Evolutionary conservation across 2,329 filamentous ascomycete species (phyloP).

Genomic region (Scolecobasidium constrictum): DNA sequence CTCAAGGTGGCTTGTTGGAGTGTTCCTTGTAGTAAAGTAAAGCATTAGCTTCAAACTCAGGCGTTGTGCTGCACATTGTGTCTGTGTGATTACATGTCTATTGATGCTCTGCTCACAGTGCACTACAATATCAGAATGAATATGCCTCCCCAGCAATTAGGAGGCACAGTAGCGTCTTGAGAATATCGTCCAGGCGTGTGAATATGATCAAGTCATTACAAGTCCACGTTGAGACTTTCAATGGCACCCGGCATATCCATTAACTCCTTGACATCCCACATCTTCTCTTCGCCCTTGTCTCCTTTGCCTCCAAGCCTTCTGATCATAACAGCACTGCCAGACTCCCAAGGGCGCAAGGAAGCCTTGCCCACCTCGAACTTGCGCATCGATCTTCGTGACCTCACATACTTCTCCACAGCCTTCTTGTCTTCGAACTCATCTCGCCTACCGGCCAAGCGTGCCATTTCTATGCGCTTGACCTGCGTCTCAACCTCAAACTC

Average conservation of each 20-base stretch:
- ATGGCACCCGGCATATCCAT: background rate
- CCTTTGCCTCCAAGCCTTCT: background rate
- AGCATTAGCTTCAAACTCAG: too few species aligned
- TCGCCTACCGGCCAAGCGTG: conserved; percentile 3
- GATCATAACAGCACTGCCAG: background rate
- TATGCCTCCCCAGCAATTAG: too few species aligned
- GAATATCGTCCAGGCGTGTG: too few species aligned
- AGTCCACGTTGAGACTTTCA: background rate
- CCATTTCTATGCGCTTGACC: conserved; percentile 6
- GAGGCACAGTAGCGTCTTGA: too few species aligned
- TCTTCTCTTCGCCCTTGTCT: conserved; percentile 1
- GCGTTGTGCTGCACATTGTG: too few species aligned
- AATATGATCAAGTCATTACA: too few species aligned
- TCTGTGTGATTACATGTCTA: too few species aligned
- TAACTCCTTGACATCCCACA: background rate
- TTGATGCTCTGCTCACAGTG: too few species aligned
- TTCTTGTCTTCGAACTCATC: conserved; percentile 2
- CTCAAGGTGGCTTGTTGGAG: too few species aligned
- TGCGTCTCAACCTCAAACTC: conserved; percentile 7
- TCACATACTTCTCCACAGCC: conserved; percentile 5
- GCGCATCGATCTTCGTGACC: background rate
- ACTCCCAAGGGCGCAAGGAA: background rate
- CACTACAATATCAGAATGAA: too few species aligned
- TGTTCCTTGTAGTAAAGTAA: too few species aligned
- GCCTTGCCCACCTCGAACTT: background rate